phyloP scores from a whole-genome alignment of 2,329 filamentous ascomycete species.

The Ceratocystis cacaofunesta region DNA sequence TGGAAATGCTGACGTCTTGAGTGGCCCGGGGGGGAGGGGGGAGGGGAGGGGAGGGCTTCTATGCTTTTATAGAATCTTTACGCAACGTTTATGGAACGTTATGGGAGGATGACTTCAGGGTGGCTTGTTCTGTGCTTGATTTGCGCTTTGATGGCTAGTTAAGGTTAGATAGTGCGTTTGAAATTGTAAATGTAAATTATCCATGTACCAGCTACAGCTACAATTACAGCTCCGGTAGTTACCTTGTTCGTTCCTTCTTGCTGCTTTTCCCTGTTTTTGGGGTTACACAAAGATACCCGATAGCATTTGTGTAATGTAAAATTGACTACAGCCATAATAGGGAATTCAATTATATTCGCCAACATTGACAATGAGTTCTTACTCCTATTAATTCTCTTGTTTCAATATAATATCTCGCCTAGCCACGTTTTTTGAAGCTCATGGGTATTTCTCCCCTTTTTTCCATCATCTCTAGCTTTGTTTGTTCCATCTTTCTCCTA shows the following conservation, averaged over 20 bases:
- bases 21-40: too few relatives aligned
- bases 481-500: background rate
- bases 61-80: background rate
- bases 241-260: too few relatives aligned
- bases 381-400: too few relatives aligned
- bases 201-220: too few relatives aligned
- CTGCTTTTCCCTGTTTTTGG: too few relatives aligned
- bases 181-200: too few relatives aligned
- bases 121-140: background rate
- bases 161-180: background rate
- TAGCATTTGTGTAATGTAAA: background rate
- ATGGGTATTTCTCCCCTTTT: background rate
- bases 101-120: background rate
- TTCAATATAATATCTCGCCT: too few relatives aligned
- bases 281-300: too few relatives aligned
- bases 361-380: too few relatives aligned
- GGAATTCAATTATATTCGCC: too few relatives aligned
- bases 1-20: slow-evolving; percentile 33
- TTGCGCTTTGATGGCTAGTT: background rate
- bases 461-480: too few relatives aligned
- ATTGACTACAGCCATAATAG: background rate
- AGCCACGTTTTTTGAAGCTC: background rate
- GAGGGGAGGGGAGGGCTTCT: background rate
- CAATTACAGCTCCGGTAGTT: too few relatives aligned
- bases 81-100: background rate